Conservation (phyloP, 345 rosid species). For the Eucalyptus leucophloia region DNA sequence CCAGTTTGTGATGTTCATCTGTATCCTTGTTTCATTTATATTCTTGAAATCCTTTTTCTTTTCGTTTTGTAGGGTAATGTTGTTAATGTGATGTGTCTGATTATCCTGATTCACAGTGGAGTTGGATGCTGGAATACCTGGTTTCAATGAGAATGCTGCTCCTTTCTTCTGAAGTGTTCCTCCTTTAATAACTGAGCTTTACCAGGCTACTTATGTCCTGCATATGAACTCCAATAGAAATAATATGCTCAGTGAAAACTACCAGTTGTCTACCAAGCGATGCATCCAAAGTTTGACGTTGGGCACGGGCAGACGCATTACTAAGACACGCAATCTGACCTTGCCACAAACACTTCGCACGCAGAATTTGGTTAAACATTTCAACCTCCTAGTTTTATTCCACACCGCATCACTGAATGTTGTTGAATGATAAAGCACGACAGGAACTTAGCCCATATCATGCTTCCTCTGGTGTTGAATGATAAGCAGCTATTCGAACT, state of each 20-base stretch:
- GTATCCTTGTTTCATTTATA: neutral
- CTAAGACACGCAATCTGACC: neutral
- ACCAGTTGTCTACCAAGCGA: neutral
- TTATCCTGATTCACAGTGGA: neutral
- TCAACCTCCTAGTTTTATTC: neutral
- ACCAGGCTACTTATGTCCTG: neutral
- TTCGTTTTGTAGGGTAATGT: neutral
- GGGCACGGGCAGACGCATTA: rapidly evolving
- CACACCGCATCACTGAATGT: neutral
- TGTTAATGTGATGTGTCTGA: neutral
- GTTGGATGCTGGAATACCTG: neutral
- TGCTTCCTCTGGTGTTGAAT: too few species aligned
- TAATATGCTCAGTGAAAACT: neutral
- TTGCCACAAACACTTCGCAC: neutral
- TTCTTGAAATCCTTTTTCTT: rapidly evolving
- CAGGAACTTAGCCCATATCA: neutral
- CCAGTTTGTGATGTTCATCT: neutral
- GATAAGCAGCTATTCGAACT: too few species aligned
- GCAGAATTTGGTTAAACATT: neutral
- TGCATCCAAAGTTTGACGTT: rapidly evolving
- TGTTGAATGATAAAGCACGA: neutral
- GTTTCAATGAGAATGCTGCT: neutral
- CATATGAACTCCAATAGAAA: neutral
- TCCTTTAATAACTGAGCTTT: neutral
- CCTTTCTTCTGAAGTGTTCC: neutral